These are phyloP conservation scores for Metschnikowia baotianmanensis DNA, from an alignment of 805 yeast species.

Conservation along the genomic window DNA sequence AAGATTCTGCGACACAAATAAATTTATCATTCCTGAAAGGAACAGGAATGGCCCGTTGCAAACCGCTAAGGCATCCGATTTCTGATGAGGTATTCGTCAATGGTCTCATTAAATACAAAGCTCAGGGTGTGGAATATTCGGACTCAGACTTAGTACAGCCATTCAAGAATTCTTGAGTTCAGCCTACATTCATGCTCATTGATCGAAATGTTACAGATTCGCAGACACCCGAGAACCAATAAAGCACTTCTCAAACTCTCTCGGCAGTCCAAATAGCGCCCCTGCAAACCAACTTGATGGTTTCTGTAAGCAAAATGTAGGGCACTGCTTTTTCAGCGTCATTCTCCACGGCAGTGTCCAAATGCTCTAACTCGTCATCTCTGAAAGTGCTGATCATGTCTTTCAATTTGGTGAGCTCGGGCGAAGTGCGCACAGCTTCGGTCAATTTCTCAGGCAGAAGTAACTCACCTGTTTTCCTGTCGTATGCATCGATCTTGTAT, in stretches of 20 bases:
- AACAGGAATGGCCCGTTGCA: not conserved
- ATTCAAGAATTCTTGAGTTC: too few species aligned
- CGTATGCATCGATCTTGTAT: conserved; percentile 46
- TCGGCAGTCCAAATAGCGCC: conserved; percentile 94
- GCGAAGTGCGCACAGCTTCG: conserved; percentile 35
- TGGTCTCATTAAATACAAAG: not conserved
- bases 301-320: conserved; percentile 82
- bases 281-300: conserved; percentile 76
- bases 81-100: not conserved
- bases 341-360: conserved; percentile 87
- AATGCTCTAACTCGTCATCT: conserved; percentile 93
- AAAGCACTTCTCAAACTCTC: conserved; percentile 48
- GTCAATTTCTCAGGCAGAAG: conserved; percentile 24
- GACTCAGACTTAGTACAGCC: too few species aligned
- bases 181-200: too few species aligned
- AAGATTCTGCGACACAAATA: too few species aligned
- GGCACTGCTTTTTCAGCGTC: conserved; percentile 95
- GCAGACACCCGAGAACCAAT: too few species aligned
- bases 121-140: too few species aligned
- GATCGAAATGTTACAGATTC: too few species aligned
- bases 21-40: too few species aligned
- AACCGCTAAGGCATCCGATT: not conserved
- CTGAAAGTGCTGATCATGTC: conserved; percentile 70
- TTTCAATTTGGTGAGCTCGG: conserved; percentile 59
- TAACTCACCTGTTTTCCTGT: conserved; percentile 33